Percentiles rank a stretch among this genome's conserved stretches.
These are phyloP conservation scores for Chaetomium strumarium DNA, from an alignment of 2,329 filamentous ascomycete genomes.

Conservation along the genomic window DNA sequence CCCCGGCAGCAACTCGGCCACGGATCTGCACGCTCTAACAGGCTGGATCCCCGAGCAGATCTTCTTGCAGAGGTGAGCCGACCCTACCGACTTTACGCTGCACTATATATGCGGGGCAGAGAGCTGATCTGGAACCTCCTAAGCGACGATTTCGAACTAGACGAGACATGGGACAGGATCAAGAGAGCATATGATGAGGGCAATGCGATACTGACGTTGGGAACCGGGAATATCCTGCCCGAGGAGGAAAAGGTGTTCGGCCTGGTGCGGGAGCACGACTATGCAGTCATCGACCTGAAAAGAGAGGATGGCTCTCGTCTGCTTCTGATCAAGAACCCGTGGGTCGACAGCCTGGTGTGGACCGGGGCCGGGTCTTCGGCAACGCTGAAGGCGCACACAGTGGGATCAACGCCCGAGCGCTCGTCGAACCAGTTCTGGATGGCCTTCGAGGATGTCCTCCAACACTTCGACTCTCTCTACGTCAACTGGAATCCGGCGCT, in stretches of 20 bases:
- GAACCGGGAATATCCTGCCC: slow-evolving; percentile 74
- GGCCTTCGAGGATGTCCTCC: slow-evolving; percentile 75
- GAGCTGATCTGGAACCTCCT: not conserved
- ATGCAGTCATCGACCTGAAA: slow-evolving; percentile 74
- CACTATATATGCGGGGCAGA: too few species aligned
- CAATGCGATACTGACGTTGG: slow-evolving; percentile 82
- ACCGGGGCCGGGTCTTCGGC: slow-evolving; percentile 44
- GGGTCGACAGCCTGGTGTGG: slow-evolving; percentile 78
- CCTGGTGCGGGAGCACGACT: slow-evolving; percentile 86
- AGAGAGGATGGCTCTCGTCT: slow-evolving; percentile 58
- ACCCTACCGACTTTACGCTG: not conserved
- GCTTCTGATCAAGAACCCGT: slow-evolving; percentile 90
- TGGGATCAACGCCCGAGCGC: slow-evolving; percentile 26
- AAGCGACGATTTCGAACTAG: slow-evolving; percentile 71
- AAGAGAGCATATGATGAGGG: slow-evolving; percentile 67
- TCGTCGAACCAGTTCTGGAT: slow-evolving; percentile 89
- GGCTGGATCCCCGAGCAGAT: slow-evolving; percentile 97
- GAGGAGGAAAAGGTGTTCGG: slow-evolving; percentile 76
- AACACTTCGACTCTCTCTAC: slow-evolving; percentile 93
- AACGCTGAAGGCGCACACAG: slow-evolving; percentile 26
- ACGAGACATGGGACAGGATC: slow-evolving; percentile 72
- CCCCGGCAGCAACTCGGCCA: slow-evolving; percentile 93
- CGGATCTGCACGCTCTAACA: slow-evolving; percentile 85
- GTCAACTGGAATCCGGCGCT: slow-evolving; percentile 92
- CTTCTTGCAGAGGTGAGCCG: slow-evolving; percentile 63